Evolutionary conservation across 768 basidiomycete species (phyloP), one percentile per base, ranked within the genome.

Genomic region (Mycena albidolilacea): DNA sequence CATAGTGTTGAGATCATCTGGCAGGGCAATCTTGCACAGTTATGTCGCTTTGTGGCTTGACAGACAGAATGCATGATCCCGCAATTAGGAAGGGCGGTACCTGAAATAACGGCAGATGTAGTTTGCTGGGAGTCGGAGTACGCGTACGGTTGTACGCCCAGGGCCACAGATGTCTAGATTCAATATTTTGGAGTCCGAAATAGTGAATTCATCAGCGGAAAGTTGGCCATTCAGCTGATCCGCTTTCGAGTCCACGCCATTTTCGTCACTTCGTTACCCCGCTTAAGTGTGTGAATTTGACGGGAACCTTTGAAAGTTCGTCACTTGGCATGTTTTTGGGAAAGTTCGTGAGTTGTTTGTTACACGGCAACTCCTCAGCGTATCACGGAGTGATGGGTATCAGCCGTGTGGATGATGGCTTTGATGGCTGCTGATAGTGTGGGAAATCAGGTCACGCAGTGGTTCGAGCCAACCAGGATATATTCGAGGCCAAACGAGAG

Each of bases 181-280:
- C 50, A 8, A 52, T 52, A 52, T 52, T 52, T 52, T 21, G 50
- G n/a, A 52, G n/a, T 52, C 50, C 50, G 43, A 54, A 54, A 54
- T 54, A 54, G 30, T 54, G 52, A 54, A 54, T 54, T 23, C 52
- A 54, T 23, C 10, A 43, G 43, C 43, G 43, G n/a, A n/a, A 14
- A 43, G 2, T 43, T 50, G 48, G 19, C 6, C 48, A 50, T 50
- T 50, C 19, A 15, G n/a, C 48, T 4, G 48, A 19, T 50, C 48
- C 48, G 48, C 48, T 50, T 50, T 50, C 23, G 2, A 23, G 23
- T 23, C 23, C 23, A 23, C 23, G 23, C 23, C 23, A 23, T 23
- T 23, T 23, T 23, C 23, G 23, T 23, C 23, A 23, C 23, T 23
- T 23, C 23, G 2, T 23, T 23, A 23, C 23, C 2, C 2, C 23